Conservation (phyloP, 2,329 filamentous ascomycete genomes). For the Penicillium sp. region DNA sequence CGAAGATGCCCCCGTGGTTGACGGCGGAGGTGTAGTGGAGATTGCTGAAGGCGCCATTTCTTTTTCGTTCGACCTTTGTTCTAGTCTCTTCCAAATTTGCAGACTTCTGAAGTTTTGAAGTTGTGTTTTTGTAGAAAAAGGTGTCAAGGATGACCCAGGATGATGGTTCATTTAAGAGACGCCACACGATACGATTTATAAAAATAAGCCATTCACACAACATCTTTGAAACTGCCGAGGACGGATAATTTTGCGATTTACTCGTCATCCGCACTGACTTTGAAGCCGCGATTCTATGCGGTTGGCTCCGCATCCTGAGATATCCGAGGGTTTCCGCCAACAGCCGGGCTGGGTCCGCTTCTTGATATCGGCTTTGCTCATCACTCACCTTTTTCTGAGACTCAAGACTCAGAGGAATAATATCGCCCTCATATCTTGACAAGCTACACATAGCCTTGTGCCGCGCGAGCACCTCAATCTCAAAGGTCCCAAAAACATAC, state of each 20-base stretch:
- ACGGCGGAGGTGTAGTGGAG: slow-evolving; percentile 25
- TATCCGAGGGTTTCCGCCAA: slow-evolving; percentile 22
- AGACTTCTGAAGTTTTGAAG: not conserved
- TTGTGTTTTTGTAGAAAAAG: not conserved
- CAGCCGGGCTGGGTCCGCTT: slow-evolving; percentile 15
- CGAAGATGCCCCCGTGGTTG: slow-evolving; percentile 16
- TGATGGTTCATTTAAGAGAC: not conserved
- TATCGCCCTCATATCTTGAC: not conserved
- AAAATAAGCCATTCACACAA: not conserved
- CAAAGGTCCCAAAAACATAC: not conserved
- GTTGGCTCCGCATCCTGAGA: slow-evolving; percentile 10
- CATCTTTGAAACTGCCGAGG: not conserved
- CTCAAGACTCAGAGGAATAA: not conserved
- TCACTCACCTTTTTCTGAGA: not conserved
- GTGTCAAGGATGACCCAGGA: not conserved
- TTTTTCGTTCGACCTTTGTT: slow-evolving; percentile 1
- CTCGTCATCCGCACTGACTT: slow-evolving; percentile 3
- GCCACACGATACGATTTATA: slow-evolving; percentile 3
- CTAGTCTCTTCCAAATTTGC: not conserved
- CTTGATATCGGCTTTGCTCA: not conserved
- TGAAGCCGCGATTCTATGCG: not conserved
- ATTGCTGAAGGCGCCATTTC: slow-evolving; percentile 35
- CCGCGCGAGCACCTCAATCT: not conserved
- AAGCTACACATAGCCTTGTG: not conserved
- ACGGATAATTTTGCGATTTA: not conserved